Conservation (phyloP, 768 basidiomycete genomes). For the Amanita inopinata region DNA sequence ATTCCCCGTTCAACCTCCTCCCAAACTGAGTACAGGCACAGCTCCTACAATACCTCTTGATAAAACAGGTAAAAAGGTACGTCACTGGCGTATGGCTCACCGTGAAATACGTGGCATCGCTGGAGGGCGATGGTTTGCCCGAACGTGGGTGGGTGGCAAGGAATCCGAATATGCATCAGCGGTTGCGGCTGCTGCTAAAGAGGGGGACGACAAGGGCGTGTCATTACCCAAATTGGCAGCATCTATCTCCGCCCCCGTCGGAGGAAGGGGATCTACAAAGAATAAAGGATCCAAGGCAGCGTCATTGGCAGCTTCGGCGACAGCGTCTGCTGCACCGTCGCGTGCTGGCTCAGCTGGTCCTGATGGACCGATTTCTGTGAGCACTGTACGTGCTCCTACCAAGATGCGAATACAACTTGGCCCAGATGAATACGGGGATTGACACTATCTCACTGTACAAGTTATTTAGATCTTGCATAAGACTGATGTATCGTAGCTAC, state of each 20-base stretch:
- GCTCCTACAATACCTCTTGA: conserved; percentile 62
- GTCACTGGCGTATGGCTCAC: conserved; percentile 66
- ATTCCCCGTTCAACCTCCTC: conserved; percentile 71
- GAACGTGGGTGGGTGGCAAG: conserved; percentile 79
- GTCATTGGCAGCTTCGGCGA: conserved; percentile 21
- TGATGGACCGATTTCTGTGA: conserved; percentile 27
- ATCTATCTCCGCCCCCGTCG: conserved; percentile 38
- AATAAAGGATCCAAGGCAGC: conserved; percentile 30
- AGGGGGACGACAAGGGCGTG: conserved; percentile 22
- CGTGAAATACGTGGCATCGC: conserved; percentile 77
- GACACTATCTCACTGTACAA: neutral
- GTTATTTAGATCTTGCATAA: conserved; percentile 8
- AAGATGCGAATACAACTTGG: conserved; percentile 45
- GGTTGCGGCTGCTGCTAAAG: conserved; percentile 21
- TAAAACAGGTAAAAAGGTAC: conserved; percentile 46
- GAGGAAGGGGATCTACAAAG: conserved; percentile 30
- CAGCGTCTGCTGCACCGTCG: conserved; percentile 44
- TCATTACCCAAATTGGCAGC: conserved; percentile 28
- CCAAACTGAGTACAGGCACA: conserved; percentile 66
- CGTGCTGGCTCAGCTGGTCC: conserved; percentile 45
- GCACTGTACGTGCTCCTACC: conserved; percentile 39
- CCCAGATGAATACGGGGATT: conserved; percentile 8
- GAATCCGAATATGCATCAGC: conserved; percentile 54
- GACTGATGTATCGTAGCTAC: conserved; percentile 5
- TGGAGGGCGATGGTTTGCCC: conserved; percentile 74